Evolutionary conservation across 1,139 yeast species (phyloP).

Genomic region (Taiozyma onychis): DNA sequence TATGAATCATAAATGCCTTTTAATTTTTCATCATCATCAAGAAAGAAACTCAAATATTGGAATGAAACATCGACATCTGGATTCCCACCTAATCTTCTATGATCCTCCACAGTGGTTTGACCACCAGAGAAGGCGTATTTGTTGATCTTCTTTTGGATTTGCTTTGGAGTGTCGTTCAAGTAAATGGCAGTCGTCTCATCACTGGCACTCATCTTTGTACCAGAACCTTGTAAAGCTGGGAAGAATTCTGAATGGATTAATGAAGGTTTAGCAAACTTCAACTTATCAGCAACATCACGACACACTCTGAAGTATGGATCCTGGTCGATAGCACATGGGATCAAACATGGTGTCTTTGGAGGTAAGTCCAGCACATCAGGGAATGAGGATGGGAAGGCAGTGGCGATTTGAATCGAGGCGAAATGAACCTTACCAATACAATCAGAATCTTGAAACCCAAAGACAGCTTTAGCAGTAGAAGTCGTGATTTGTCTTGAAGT

Average conservation of each 20-base stretch:
- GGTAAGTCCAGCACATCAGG: constrained; percentile 88
- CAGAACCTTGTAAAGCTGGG: constrained; percentile 97
- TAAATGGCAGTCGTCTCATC: constrained; percentile 80
- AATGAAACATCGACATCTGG: constrained; percentile 95
- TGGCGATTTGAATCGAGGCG: constrained; percentile 93
- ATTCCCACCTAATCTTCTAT: constrained; percentile 83
- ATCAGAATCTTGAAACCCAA: constrained; percentile 93
- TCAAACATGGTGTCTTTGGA: constrained; percentile 86
- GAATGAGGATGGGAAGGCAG: constrained; percentile 93
- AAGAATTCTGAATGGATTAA: constrained; percentile 91
- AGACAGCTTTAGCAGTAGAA: constrained; percentile 94
- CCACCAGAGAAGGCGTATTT: constrained; percentile 98
- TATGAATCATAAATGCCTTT: constrained; percentile 58
- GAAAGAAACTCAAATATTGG: constrained; percentile 87
- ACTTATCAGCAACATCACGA: constrained; percentile 93
- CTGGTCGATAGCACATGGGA: constrained; percentile 99
- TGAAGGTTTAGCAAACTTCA: constrained; percentile 87
- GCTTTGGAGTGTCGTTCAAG: constrained; percentile 92
- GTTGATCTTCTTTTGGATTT: constrained; percentile 90
- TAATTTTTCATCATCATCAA: constrained; percentile 81
- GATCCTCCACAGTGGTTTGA: constrained; percentile 80
- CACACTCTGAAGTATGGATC: constrained; percentile 98
- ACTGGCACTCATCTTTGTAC: constrained; percentile 96
- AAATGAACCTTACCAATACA: constrained; percentile 93
- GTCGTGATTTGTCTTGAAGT: constrained; percentile 95